Evolutionary conservation across 257 asterid genomes (phyloP).

Genomic region (Plantago elongata): DNA sequence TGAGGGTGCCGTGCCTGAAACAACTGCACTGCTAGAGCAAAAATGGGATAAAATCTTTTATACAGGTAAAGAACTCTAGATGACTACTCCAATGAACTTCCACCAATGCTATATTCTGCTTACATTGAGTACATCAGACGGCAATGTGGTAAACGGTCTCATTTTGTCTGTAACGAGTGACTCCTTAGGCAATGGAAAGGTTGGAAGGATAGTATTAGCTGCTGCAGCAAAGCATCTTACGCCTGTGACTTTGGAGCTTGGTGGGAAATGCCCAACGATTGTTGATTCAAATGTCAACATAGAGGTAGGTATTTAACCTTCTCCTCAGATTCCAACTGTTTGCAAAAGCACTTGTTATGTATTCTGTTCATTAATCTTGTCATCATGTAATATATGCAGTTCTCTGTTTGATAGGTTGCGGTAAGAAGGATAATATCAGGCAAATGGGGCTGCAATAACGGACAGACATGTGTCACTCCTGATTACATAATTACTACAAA

Average conservation of each 20-base stretch:
- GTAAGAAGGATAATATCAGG: slow-evolving; percentile 76
- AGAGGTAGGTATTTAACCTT: slow-evolving; percentile 33
- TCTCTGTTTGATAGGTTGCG: slow-evolving; percentile 47
- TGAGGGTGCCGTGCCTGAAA: slow-evolving; percentile 56
- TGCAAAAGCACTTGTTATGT: not conserved
- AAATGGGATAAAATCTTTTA: slow-evolving; percentile 77
- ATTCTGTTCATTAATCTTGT: not conserved
- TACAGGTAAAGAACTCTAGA: slow-evolving; percentile 38
- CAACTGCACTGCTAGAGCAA: slow-evolving; percentile 63
- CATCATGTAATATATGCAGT: not conserved
- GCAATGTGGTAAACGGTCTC: not conserved
- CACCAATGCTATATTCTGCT: no score
- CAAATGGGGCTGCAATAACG: slow-evolving; percentile 88
- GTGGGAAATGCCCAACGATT: slow-evolving; percentile 79
- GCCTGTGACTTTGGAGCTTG: slow-evolving; percentile 83
- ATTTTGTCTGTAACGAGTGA: slow-evolving; percentile 5
- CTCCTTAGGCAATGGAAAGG: slow-evolving; percentile 63
- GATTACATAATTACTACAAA: slow-evolving; percentile 70
- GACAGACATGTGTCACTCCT: slow-evolving; percentile 85
- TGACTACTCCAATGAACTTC: no score
- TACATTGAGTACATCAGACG: no score
- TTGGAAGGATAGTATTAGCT: slow-evolving; percentile 71
- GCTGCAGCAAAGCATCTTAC: slow-evolving; percentile 98
- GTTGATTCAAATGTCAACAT: slow-evolving; percentile 61
- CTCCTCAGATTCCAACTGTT: not conserved